phyloP scores from a whole-genome alignment of 148 eudicot genomes.

The Rhododendron henanense region DNA sequence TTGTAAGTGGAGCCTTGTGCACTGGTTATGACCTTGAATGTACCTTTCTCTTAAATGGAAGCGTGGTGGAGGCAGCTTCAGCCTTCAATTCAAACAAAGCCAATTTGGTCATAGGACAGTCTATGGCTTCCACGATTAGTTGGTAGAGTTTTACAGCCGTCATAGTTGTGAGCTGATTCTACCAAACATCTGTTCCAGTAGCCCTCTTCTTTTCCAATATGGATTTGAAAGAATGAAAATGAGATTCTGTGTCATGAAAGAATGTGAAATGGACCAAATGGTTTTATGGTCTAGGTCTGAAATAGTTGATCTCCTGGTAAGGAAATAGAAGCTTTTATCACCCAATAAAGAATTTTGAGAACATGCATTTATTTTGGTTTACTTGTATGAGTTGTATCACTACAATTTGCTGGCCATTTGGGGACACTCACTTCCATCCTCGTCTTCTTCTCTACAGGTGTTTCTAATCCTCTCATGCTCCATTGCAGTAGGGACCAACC shows the following conservation, averaged over 20 bases:
- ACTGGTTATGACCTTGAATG: background rate
- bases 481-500: slow-evolving; percentile 87
- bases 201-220: background rate
- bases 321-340: background rate
- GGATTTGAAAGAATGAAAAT: background rate
- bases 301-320: background rate
- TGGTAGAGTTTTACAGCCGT: background rate
- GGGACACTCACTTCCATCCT: background rate
- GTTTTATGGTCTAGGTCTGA: background rate
- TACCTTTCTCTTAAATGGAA: background rate
- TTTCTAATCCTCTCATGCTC: slow-evolving; percentile 73
- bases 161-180: background rate
- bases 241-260: background rate
- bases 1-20: background rate
- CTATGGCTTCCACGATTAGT: background rate
- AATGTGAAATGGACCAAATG: background rate
- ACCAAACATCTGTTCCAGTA: background rate
- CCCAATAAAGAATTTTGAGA: background rate
- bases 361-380: background rate
- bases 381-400: background rate
- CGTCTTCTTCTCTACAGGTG: slow-evolving; percentile 35
- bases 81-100: slow-evolving; percentile 2
- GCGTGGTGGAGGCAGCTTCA: background rate
- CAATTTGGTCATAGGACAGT: background rate
- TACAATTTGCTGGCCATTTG: background rate